phyloP scores from a whole-genome alignment of 495 filamentous ascomycete genomes.

The Chaetomium fimeti region DNA sequence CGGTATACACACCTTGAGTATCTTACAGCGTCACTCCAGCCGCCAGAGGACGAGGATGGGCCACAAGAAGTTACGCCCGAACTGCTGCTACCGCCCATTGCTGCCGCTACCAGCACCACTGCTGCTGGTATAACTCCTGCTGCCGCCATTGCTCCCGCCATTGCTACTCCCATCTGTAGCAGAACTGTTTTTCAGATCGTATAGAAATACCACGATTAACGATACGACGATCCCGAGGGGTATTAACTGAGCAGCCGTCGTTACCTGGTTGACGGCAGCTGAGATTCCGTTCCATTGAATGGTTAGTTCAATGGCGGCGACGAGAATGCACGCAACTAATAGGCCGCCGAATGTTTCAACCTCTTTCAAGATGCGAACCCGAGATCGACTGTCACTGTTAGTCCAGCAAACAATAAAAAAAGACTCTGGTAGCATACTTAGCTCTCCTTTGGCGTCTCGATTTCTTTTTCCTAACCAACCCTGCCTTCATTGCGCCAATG shows the following conservation, averaged over 20 bases:
- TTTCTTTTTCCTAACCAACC: slow-evolving; percentile 6
- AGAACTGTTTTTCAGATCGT: slow-evolving; percentile 8
- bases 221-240: slow-evolving; percentile 36
- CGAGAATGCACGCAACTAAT: slow-evolving; percentile 30
- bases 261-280: slow-evolving; percentile 26
- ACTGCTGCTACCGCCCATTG: slow-evolving; percentile 5
- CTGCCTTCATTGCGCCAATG: slow-evolving; percentile 16
- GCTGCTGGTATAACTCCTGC: slow-evolving; percentile 4
- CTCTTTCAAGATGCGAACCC: slow-evolving; percentile 13
- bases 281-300: slow-evolving; percentile 42
- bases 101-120: slow-evolving; percentile 8
- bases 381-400: slow-evolving; percentile 4
- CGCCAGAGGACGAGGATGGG: background rate
- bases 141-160: background rate
- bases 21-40: background rate
- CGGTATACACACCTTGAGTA: slow-evolving; percentile 7
- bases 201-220: slow-evolving; percentile 16
- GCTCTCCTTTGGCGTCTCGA: slow-evolving; percentile 17
- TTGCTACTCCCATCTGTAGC: background rate
- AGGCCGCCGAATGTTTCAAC: slow-evolving; percentile 35
- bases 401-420: background rate
- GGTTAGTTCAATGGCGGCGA: slow-evolving; percentile 41
- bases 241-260: slow-evolving; percentile 39
- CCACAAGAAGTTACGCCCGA: background rate
- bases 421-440: background rate